These are phyloP conservation scores for Dryas drummondii DNA, from an alignment of 306 rosid species.

Conservation along the genomic window DNA sequence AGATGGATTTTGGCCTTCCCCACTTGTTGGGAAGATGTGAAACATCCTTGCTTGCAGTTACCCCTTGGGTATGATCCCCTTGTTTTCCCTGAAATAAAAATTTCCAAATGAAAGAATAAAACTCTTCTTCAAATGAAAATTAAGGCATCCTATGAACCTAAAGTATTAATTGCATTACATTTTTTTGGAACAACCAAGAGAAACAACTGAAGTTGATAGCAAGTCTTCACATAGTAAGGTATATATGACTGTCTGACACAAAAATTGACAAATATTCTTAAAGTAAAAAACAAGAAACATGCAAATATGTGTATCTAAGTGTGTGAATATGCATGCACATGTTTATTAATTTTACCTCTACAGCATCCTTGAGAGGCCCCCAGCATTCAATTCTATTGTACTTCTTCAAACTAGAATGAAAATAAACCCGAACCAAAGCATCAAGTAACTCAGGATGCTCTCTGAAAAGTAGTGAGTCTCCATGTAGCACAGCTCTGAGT, in stretches of 20 bases:
- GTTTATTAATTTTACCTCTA: slow-evolving; percentile 47
- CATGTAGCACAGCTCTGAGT: slow-evolving; percentile 72
- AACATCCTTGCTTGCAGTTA: slow-evolving; percentile 35
- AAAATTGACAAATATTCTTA: neutral
- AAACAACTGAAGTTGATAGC: neutral
- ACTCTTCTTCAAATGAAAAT: neutral
- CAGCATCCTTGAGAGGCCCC: slow-evolving; percentile 86
- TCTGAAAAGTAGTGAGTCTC: slow-evolving; percentile 69
- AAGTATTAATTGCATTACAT: neutral
- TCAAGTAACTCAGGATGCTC: slow-evolving; percentile 73
- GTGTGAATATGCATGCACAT: neutral
- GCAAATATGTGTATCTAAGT: neutral
- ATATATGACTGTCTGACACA: neutral
- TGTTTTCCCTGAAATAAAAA: slow-evolving; percentile 49
- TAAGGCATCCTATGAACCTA: neutral
- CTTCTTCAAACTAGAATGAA: slow-evolving; percentile 76
- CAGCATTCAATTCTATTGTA: slow-evolving; percentile 87
- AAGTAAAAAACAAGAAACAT: neutral
- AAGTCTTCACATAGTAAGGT: neutral
- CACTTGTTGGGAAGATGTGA: slow-evolving; percentile 37
- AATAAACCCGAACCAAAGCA: slow-evolving; percentile 75
- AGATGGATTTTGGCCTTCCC: slow-evolving; percentile 62
- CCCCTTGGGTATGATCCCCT: slow-evolving; percentile 48
- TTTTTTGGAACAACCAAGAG: neutral
- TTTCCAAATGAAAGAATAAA: neutral